phyloP scores from a whole-genome alignment of 805 yeast species.

The Ogataea pilisensis region DNA sequence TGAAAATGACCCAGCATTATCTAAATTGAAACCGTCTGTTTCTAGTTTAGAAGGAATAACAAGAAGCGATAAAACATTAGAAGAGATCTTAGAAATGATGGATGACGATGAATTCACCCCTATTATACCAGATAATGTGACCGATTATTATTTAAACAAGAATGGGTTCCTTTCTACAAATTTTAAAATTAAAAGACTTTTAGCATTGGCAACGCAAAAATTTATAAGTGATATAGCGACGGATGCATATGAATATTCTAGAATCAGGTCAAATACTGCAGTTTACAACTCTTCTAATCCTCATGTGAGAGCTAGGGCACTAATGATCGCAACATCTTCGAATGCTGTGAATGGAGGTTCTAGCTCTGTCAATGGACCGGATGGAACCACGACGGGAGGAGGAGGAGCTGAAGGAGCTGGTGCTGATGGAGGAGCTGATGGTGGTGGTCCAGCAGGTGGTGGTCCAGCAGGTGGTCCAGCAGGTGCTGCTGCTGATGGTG shows the following conservation, averaged over 20 bases:
- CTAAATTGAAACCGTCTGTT: constrained; percentile 24
- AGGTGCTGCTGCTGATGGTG: constrained; percentile 5
- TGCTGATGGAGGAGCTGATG: constrained; percentile 4
- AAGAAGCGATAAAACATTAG: constrained; percentile 74
- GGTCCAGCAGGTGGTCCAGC: constrained; percentile 4
- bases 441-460: constrained; percentile 3
- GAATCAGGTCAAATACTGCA: constrained; percentile 84
- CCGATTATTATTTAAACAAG: constrained; percentile 77
- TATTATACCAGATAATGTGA: constrained; percentile 92
- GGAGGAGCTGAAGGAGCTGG: no score
- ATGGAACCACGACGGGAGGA: constrained; percentile 3
- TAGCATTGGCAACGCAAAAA: constrained; percentile 95
- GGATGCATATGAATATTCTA: constrained; percentile 92
- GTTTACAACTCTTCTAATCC: constrained; percentile 86
- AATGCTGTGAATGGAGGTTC: constrained; percentile 24
- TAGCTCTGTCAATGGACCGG: background rate
- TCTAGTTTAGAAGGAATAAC: constrained; percentile 65
- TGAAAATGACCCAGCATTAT: constrained; percentile 26
- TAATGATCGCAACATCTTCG: constrained; percentile 53
- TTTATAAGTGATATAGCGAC: constrained; percentile 91
- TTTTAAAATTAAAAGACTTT: constrained; percentile 68
- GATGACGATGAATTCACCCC: constrained; percentile 95
- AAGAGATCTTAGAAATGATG: constrained; percentile 83
- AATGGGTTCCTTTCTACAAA: constrained; percentile 84
- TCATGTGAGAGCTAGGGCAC: constrained; percentile 76